A percentile compares a stretch with the other conserved stretches of the same genome.
Conservation (phyloP, 257 asterid genomes). For the Penstemon eatonii region DNA sequence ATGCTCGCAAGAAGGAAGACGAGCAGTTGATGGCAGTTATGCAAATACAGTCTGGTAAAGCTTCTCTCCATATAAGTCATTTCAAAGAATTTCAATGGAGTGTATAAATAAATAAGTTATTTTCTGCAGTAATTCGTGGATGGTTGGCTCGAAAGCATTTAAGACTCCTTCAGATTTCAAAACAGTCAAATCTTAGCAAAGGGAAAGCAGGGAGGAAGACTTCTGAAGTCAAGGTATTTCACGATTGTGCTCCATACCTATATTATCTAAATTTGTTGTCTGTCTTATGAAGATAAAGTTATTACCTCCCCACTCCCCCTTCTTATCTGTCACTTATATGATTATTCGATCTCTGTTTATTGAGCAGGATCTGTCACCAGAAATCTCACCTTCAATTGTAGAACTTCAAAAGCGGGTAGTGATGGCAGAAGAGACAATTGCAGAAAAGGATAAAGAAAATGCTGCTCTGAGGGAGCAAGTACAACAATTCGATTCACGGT, state of each 20-base stretch:
- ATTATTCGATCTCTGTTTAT: slow-evolving; percentile 25
- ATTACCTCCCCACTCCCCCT: background rate
- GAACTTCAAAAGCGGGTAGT: slow-evolving; percentile 65
- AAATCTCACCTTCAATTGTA: slow-evolving; percentile 52
- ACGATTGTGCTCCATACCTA: slow-evolving; percentile 1
- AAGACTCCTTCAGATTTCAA: slow-evolving; percentile 39
- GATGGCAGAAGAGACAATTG: slow-evolving; percentile 55
- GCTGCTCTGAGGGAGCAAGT: slow-evolving; percentile 63
- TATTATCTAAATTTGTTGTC: slow-evolving; percentile 1
- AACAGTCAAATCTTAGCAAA: slow-evolving; percentile 31
- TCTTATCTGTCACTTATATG: slow-evolving; percentile 1
- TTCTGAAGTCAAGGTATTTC: slow-evolving; percentile 63
- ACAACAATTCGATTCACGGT: slow-evolving; percentile 55
- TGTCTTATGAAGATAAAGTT: background rate
- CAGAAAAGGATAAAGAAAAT: slow-evolving; percentile 76
- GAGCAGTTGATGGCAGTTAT: slow-evolving; percentile 53
- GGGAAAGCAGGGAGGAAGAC: slow-evolving; percentile 43
- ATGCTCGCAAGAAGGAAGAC: slow-evolving; percentile 40
- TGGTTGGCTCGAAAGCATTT: slow-evolving; percentile 67
- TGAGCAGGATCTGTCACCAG: slow-evolving; percentile 59
- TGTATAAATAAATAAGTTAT: slow-evolving; percentile 9
- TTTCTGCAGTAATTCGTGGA: slow-evolving; percentile 73
- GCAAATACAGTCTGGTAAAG: slow-evolving; percentile 81
- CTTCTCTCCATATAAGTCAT: slow-evolving; percentile 20
- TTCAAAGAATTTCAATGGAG: slow-evolving; percentile 19